These are phyloP conservation scores for Mycena floridula DNA, from an alignment of 768 basidiomycete genomes.

Conservation along the genomic window DNA sequence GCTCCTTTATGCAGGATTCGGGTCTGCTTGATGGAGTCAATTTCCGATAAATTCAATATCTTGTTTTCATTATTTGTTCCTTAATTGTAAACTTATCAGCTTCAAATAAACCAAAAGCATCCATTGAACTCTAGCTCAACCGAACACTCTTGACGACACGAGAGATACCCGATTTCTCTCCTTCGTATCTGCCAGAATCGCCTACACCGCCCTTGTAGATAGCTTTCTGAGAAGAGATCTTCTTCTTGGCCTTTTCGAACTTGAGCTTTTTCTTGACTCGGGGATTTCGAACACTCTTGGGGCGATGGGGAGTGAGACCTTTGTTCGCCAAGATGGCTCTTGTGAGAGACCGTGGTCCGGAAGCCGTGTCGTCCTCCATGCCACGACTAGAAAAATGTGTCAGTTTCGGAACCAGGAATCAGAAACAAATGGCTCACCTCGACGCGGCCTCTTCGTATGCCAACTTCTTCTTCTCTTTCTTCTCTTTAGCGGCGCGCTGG, in stretches of 20 bases:
- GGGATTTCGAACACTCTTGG: slow-evolving; percentile 91
- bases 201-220: slow-evolving; percentile 87
- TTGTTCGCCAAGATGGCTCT: slow-evolving; percentile 91
- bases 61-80: too few relatives aligned
- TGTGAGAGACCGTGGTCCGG: slow-evolving; percentile 83
- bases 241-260: slow-evolving; percentile 95
- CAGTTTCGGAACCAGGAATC: not conserved
- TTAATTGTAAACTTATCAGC: too few relatives aligned
- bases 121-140: too few relatives aligned
- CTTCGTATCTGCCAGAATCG: slow-evolving; percentile 70
- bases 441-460: slow-evolving; percentile 68
- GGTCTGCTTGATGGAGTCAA: slow-evolving; percentile 30
- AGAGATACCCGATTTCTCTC: slow-evolving; percentile 91
- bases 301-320: slow-evolving; percentile 85
- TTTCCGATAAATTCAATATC: slow-evolving; percentile 20
- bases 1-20: slow-evolving; percentile 55
- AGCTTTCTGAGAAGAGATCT: slow-evolving; percentile 81
- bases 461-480: slow-evolving; percentile 74
- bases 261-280: slow-evolving; percentile 93
- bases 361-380: slow-evolving; percentile 26
- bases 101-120: too few relatives aligned
- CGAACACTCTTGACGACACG: slow-evolving; percentile 84
- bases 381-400: slow-evolving; percentile 16
- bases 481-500: slow-evolving; percentile 61
- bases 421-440: slow-evolving; percentile 44